Base-by-base conservation (phyloP, 2,329 filamentous ascomycete species). In the Xylariaceae sp. region DNA sequence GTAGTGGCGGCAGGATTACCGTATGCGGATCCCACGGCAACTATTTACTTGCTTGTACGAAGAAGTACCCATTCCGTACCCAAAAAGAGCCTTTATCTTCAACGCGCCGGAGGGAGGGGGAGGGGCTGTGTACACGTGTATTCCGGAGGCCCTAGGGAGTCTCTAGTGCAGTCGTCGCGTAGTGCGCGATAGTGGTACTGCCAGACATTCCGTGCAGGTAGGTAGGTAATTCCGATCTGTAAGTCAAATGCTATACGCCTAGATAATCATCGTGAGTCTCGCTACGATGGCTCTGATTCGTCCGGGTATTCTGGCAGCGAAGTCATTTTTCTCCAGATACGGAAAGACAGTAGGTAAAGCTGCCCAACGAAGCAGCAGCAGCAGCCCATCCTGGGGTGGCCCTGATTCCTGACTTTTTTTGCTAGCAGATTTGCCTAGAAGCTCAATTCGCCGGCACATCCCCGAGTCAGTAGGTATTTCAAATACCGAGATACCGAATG, bases 211-310 rank as follows among this genome's bases (percentile, higher is more conserved):
- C 37, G 9, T 13, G 37, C 37, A 13, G 11, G 11, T 41, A 39
- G 35, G 35, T 39, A 39, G 37, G 37, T 41, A 41, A 41, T 41
- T 41, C 11, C 37, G 11, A 41, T 41, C 9, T 41, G 41, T 45
- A 45, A n/a, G 13, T 45, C 5, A n/a, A 45, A n/a, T 15, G 5
- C 13, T 11, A 10, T 45, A 6, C 41, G 4, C 41, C 11, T 45
- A 41, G 11, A 41, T 41, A 9, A 41, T 41, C 37, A 13, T 41
- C 11, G 37, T 10, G 11, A 6, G 15, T 17, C n/a, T 49, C 18
- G 47, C 30, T 11, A 45, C n/a, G 48, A 56, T 48, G 53, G 55
- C 30, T 47, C 48, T 53, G 51, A 61, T 61, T 58, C 45, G 44
- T 45, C 47, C 41, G 23, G 55, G 13, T 50, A 44, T 17, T 23